Base-by-base conservation (phyloP, 768 basidiomycete species). In the Rhizopogon salebrosus region DNA sequence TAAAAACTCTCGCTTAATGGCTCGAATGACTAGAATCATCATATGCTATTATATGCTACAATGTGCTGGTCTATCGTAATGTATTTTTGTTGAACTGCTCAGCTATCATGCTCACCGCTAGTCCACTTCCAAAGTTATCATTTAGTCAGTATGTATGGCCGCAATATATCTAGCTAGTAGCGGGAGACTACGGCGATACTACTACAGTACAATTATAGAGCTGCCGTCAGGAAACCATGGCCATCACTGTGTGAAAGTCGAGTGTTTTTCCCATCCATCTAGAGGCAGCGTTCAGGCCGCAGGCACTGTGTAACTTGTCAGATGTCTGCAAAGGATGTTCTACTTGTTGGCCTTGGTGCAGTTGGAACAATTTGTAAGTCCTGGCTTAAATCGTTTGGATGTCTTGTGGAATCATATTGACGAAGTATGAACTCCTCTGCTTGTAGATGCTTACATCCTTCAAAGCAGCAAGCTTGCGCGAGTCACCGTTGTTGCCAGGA, bases 401-500 rank as follows among this genome's bases (percentile, higher is more conserved):
- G n/a, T 16, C n/a, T 51, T 10, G 7, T 51, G 16, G 9, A 16
- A 6, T 10, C 10, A 31, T 29, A 51, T 11, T 42, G 20, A 9
- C 37, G 9, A 29, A 29, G 27, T 34, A 35, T 41, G 38, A 26
- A 36, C 52, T 1, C 13, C 41, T 31, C 29, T 34, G 3, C 31
- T 22, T 13, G 1, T 49, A 86, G 83, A 83, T 60, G 75, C 83
- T 1, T 70, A 78, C 48, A 73, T 85, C 49, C 68, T 86, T 20
- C 45, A 46, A 34, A 22, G 20, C 5, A 46, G 45, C 20, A 46
- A 46, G 10, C 70, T 76, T 27, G 85, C 78, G 1, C 74, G 79
- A 23, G 82, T 92, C 8, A 90, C 89, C 1, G 83, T 75, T 16
- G 84, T 91, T 1, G 89, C 88, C 2, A 68, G 89, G 51, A 82